A percentile compares a stretch with the other conserved stretches of the same genome.
phyloP scores from a whole-genome alignment of 768 basidiomycete genomes.

The Imleria badia region DNA sequence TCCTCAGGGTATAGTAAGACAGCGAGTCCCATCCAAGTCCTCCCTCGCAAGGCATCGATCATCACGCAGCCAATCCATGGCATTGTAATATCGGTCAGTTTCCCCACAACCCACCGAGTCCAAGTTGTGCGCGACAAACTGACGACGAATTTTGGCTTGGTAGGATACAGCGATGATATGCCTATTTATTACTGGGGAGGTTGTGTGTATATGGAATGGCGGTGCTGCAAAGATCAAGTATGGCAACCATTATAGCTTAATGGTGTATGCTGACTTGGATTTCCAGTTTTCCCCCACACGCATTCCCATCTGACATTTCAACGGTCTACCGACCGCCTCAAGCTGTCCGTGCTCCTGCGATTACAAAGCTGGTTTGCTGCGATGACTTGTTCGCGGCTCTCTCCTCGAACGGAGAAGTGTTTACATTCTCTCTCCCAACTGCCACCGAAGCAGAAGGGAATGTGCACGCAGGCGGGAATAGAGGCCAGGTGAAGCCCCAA shows the following conservation, averaged over 20 bases:
- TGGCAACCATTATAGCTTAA: constrained; percentile 15
- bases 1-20: constrained; percentile 70
- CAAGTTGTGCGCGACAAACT: neutral
- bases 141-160: neutral
- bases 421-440: constrained; percentile 62
- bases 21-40: constrained; percentile 70
- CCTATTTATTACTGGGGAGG: constrained; percentile 75
- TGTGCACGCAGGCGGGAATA: constrained; percentile 21
- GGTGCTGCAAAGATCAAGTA: constrained; percentile 73
- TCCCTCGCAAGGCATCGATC: constrained; percentile 80
- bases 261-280: neutral
- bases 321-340: constrained; percentile 79
- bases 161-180: constrained; percentile 85
- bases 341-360: constrained; percentile 63
- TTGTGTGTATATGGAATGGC: constrained; percentile 81
- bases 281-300: constrained; percentile 69
- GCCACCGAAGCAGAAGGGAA: constrained; percentile 31
- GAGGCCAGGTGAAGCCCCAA: constrained; percentile 63
- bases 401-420: constrained; percentile 87
- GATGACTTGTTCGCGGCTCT: constrained; percentile 83
- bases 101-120: neutral
- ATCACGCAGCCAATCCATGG: constrained; percentile 68
- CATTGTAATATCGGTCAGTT: constrained; percentile 71
- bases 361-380: constrained; percentile 76
- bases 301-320: constrained; percentile 72